phyloP scores from a whole-genome alignment of 179 eudicot genomes.

The Carnegiea gigantea region DNA sequence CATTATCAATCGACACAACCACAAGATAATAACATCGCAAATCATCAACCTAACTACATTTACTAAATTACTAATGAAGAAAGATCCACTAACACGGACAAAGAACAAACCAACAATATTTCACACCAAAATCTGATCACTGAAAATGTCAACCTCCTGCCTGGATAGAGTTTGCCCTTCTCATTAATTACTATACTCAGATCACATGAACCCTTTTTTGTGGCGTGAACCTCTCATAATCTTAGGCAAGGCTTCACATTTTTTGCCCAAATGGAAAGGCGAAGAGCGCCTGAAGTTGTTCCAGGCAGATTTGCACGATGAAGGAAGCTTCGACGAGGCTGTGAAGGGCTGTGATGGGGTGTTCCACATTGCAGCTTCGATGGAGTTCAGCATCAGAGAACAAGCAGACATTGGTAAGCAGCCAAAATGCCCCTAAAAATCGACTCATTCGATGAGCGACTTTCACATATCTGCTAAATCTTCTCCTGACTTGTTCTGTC shows the following conservation, averaged over 20 bases:
- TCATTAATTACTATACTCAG: too few relatives aligned
- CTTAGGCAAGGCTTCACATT: conserved; percentile 47
- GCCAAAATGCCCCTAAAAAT: background rate
- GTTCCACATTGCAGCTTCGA: conserved; percentile 79
- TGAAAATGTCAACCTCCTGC: too few relatives aligned
- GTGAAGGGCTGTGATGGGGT: conserved; percentile 64
- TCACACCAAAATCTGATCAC: too few relatives aligned
- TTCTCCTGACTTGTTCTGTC: background rate
- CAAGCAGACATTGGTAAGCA: conserved; percentile 47
- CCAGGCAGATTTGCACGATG: conserved; percentile 60
- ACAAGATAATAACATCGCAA: too few relatives aligned
- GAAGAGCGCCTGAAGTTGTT: conserved; percentile 47
- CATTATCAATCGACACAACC: too few relatives aligned
- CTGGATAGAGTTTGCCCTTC: too few relatives aligned
- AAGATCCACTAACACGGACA: too few relatives aligned
- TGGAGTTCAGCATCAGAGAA: conserved; percentile 50
- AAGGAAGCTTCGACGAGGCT: conserved; percentile 85
- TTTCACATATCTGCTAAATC: background rate
- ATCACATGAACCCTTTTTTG: background rate
- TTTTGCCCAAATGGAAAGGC: conserved; percentile 48
- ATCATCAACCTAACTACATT: too few relatives aligned
- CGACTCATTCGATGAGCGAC: background rate
- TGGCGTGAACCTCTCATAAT: background rate
- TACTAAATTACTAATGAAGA: too few relatives aligned
- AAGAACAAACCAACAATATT: too few relatives aligned